Base-by-base conservation (phyloP, 2,329 filamentous ascomycete species). In the Aspergillus puulaauensis region DNA sequence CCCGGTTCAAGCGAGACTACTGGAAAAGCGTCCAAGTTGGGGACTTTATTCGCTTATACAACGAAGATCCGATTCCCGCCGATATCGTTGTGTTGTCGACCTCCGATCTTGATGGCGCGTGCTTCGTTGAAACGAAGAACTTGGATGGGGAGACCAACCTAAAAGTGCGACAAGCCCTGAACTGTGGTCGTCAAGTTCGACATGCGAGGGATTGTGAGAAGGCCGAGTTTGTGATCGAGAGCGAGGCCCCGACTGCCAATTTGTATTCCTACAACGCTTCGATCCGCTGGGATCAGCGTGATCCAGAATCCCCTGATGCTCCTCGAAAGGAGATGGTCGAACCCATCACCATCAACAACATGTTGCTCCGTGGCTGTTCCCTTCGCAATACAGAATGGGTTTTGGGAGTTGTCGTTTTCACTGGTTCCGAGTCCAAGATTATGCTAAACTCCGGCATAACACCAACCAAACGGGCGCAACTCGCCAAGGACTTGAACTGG, bases 391-490 rank as follows among this genome's bases (percentile, higher is more conserved):
- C 95, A 0, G 93, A 98, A 70, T 99, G 95, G 95, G 83, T 92
- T 54, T 83, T 99, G 5, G 95, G 93, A 54, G 85, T 99, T 3
- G 93, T 98, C 49, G 81, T 96, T 17, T 99, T 96, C 76, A 98
- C 95, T 12, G 95, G 95, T 35, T 87, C 93, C 70, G 93, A 99
- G 73, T 96, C 93, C 35, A 99, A 98, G 79, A 98, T 97, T 73
- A 99, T 99, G 95, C 90, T 97, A 79, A 99, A 99, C 72, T 90
- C 95, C 27, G 95, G 95, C 59, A 89, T 93, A 61, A 99, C 95
- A 1, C 95, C 96, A 12, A 96, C 87, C 73, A 99, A 99, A 80
- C 90, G 93, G 61, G 86, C 95, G 37, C 87, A 91, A 65, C 93
- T 99, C 67, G 91, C 93, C 54, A 89, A 91, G 62, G 93, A 96